Conservation (phyloP, 1,139 yeast genomes). For the Maudiozyma humilis region DNA sequence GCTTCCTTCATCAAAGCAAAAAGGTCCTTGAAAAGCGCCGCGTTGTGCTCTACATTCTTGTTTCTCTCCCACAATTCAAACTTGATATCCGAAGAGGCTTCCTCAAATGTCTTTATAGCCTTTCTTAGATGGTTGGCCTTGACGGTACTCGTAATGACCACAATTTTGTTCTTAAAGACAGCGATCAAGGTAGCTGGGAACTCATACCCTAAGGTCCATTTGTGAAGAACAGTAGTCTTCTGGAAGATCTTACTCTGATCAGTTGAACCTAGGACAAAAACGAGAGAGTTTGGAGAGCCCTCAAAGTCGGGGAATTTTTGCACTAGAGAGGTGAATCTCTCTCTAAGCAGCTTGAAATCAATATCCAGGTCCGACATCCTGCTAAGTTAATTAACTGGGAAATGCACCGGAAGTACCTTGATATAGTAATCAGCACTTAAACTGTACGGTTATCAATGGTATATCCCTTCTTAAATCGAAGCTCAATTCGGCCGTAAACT, state of each 20-base stretch:
- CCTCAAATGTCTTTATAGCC: slow-evolving; percentile 24
- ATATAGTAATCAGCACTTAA: background rate
- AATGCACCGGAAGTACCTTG: background rate
- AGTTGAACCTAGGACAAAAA: slow-evolving; percentile 72
- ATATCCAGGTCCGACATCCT: slow-evolving; percentile 30
- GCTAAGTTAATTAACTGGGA: background rate
- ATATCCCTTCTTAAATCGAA: too few relatives aligned
- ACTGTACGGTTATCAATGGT: background rate
- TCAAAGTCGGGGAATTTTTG: slow-evolving; percentile 33
- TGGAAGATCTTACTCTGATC: slow-evolving; percentile 87
- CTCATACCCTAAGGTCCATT: slow-evolving; percentile 91
- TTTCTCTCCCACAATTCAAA: slow-evolving; percentile 71
- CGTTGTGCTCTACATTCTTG: slow-evolving; percentile 70
- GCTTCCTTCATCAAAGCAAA: slow-evolving; percentile 41
- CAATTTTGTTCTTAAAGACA: slow-evolving; percentile 51
- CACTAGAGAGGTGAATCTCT: slow-evolving; percentile 31
- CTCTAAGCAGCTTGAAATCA: slow-evolving; percentile 37
- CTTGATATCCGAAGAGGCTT: slow-evolving; percentile 26
- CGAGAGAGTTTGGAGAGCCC: slow-evolving; percentile 44
- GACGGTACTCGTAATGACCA: slow-evolving; percentile 75
- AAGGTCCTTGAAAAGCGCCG: slow-evolving; percentile 54
- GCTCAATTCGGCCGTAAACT: too few relatives aligned
- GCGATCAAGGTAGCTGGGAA: slow-evolving; percentile 82
- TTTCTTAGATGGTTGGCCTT: slow-evolving; percentile 68
- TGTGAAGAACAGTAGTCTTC: slow-evolving; percentile 79